Evolutionary conservation across 2,329 filamentous ascomycete genomes (phyloP).

Genomic region (Diaporthe citri): DNA sequence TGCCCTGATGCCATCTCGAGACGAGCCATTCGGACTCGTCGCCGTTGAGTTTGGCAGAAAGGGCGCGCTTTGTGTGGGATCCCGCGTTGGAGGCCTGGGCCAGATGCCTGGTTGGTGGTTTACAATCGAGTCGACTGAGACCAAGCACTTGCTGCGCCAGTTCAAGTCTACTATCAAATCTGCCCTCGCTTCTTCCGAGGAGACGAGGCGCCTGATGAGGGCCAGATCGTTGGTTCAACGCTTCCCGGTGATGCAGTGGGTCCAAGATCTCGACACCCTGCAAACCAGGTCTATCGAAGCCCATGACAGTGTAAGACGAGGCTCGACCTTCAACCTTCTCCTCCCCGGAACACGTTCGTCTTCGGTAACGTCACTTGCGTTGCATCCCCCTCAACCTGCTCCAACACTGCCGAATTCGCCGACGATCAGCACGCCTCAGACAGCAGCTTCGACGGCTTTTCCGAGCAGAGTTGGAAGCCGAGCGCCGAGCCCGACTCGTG

Average conservation of each 20-base stretch:
- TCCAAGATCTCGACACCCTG: slow-evolving; percentile 72
- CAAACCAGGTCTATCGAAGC: slow-evolving; percentile 66
- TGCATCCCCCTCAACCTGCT: slow-evolving; percentile 19
- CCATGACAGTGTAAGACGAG: slow-evolving; percentile 27
- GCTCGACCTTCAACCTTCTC: slow-evolving; percentile 28
- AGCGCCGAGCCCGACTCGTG: slow-evolving; percentile 35
- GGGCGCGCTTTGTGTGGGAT: slow-evolving; percentile 74
- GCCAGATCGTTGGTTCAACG: slow-evolving; percentile 73
- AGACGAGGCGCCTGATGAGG: slow-evolving; percentile 71
- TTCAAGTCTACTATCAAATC: slow-evolving; percentile 73
- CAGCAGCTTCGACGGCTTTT: slow-evolving; percentile 22
- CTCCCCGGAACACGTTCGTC: slow-evolving; percentile 16
- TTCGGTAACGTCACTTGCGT: slow-evolving; percentile 15
- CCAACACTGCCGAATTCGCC: slow-evolving; percentile 34
- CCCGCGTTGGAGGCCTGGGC: slow-evolving; percentile 74
- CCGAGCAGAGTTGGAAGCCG: slow-evolving; percentile 31
- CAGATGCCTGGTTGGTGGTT: slow-evolving; percentile 83
- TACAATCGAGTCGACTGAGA: slow-evolving; percentile 65
- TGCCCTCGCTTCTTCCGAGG: slow-evolving; percentile 67
- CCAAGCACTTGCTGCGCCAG: slow-evolving; percentile 71
- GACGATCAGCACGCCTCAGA: slow-evolving; percentile 23
- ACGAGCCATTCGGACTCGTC: slow-evolving; percentile 77
- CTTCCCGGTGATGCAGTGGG: slow-evolving; percentile 76
- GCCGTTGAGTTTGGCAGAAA: slow-evolving; percentile 77
- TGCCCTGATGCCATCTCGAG: slow-evolving; percentile 75